phyloP scores from a whole-genome alignment of 441 rosid species.

The Codiaeum variegatum region DNA sequence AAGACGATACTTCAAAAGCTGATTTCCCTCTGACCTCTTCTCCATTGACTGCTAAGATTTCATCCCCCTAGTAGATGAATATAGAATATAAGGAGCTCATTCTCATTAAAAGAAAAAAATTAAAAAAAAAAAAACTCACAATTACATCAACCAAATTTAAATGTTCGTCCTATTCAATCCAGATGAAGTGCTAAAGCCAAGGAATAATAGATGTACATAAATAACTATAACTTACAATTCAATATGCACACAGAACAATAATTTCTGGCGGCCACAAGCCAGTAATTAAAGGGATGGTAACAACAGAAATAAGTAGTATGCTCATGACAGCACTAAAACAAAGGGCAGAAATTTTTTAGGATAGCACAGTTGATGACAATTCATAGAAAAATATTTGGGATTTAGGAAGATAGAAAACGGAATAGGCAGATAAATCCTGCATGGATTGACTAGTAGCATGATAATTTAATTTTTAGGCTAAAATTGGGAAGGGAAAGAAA shows the following conservation, averaged over 20 bases:
- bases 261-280: not conserved
- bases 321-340: not conserved
- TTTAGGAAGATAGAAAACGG: not conserved
- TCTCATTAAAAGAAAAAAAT: not conserved
- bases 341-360: not conserved
- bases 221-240: not conserved
- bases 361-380: not conserved
- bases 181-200: not conserved
- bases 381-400: not conserved
- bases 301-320: not conserved
- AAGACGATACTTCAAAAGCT: conserved; percentile 85
- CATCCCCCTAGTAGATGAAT: conserved; percentile 67
- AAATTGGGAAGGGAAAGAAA: not conserved
- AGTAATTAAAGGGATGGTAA: not conserved
- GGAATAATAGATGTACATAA: not conserved
- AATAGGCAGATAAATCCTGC: not conserved
- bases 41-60: conserved; percentile 78
- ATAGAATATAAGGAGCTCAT: conserved; percentile 4
- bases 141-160: not conserved
- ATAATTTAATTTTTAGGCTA: not conserved
- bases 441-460: not conserved
- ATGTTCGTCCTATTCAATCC: not conserved
- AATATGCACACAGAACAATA: not conserved
- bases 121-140: not conserved
- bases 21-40: conserved; percentile 77